These are phyloP conservation scores for Sordaria brevicollis DNA, from an alignment of 495 filamentous ascomycete species.

Conservation along the genomic window DNA sequence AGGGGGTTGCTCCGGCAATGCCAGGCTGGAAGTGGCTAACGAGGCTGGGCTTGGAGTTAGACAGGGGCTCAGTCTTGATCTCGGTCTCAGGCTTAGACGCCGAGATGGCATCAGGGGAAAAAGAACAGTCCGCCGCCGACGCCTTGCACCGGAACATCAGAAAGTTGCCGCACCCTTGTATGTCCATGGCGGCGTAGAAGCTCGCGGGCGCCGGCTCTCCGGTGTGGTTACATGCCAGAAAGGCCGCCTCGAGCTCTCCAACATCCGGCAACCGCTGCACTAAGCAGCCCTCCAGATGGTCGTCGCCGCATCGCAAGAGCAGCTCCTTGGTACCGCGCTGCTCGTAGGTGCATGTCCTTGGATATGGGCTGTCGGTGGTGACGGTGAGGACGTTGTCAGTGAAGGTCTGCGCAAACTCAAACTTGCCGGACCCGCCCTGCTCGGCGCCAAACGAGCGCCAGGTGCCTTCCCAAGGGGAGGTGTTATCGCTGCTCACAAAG, in stretches of 20 bases:
- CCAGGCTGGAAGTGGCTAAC: not conserved
- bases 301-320: not conserved
- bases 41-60: not conserved
- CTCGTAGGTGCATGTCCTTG: not conserved
- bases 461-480: not conserved
- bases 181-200: constrained; percentile 1
- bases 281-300: not conserved
- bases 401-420: constrained; percentile 1
- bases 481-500: not conserved
- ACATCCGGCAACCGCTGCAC: not conserved
- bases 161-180: not conserved
- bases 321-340: not conserved
- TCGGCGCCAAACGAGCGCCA: constrained; percentile 3
- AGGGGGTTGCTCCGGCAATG: not conserved
- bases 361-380: constrained; percentile 1
- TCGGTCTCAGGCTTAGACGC: not conserved
- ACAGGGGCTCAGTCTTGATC: not conserved
- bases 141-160: constrained; percentile 1
- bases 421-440: not conserved
- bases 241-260: not conserved
- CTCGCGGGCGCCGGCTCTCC: not conserved
- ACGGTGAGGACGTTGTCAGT: not conserved
- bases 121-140: not conserved
- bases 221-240: constrained; percentile 1
- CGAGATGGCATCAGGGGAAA: not conserved